A percentile compares a stretch with the other conserved stretches of the same genome.
Evolutionary conservation across 805 yeast genomes (phyloP).

Genomic region (Myxozyma monticola): DNA sequence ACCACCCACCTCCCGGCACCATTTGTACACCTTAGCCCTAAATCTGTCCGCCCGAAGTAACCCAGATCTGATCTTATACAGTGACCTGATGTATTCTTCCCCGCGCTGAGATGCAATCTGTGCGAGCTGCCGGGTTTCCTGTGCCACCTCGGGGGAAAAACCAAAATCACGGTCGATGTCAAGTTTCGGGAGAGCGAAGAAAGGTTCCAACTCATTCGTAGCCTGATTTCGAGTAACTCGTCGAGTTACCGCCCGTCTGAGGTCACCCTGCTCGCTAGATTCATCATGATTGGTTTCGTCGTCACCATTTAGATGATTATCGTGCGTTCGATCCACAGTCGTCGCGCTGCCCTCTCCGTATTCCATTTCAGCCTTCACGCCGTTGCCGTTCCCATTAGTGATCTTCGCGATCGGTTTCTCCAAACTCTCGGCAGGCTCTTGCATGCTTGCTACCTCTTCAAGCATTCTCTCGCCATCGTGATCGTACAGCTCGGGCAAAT

Average conservation of each 20-base stretch:
- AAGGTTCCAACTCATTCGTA: conserved; percentile 53
- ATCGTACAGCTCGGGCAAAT: conserved; percentile 70
- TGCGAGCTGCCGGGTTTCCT: conserved; percentile 67
- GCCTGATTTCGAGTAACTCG: conserved; percentile 37
- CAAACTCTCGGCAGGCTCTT: background rate
- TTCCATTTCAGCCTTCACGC: conserved; percentile 1
- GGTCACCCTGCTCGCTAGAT: conserved; percentile 14
- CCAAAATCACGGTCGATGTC: conserved; percentile 52
- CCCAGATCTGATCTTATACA: conserved; percentile 71
- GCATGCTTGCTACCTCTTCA: conserved; percentile 12
- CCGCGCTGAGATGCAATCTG: conserved; percentile 79
- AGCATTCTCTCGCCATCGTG: conserved; percentile 37
- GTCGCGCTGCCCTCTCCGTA: conserved; percentile 1
- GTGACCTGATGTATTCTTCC: conserved; percentile 81
- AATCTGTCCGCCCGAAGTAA: conserved; percentile 75
- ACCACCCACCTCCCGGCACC: conserved; percentile 47
- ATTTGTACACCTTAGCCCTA: conserved; percentile 65
- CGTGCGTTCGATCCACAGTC: conserved; percentile 19
- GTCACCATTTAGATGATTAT: conserved; percentile 23
- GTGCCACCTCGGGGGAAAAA: conserved; percentile 56
- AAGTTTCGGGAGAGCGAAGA: conserved; percentile 62
- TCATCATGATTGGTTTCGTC: background rate
- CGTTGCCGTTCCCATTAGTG: background rate
- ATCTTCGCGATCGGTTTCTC: background rate
- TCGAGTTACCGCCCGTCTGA: conserved; percentile 28